phyloP scores from a whole-genome alignment of 2,329 filamentous ascomycete species.

The Massarina eburnea region DNA sequence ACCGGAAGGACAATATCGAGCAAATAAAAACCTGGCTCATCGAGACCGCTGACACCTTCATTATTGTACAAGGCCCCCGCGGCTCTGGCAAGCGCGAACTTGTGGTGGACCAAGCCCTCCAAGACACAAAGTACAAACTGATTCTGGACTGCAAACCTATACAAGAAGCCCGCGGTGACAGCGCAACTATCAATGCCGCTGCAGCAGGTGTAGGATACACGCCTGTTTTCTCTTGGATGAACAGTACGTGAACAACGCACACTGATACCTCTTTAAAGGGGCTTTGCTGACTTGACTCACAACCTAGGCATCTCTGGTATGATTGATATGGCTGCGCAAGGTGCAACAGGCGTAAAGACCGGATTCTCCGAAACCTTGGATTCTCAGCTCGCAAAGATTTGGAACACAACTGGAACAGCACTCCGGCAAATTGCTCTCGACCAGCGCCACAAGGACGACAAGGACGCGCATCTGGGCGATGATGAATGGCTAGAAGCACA shows the following conservation, averaged over 20 bases:
- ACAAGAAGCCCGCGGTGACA: slow-evolving; percentile 86
- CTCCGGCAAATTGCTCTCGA: slow-evolving; percentile 76
- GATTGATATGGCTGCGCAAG: slow-evolving; percentile 88
- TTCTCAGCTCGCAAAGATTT: slow-evolving; percentile 84
- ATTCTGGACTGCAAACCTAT: slow-evolving; percentile 92
- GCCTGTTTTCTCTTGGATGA: slow-evolving; percentile 95
- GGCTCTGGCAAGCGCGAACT: slow-evolving; percentile 90
- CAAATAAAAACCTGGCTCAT: slow-evolving; percentile 83
- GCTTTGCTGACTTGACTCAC: no score
- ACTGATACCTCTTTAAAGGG: no score
- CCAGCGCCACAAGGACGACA: slow-evolving; percentile 69
- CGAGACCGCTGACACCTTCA: slow-evolving; percentile 87
- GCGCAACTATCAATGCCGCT: slow-evolving; percentile 77
- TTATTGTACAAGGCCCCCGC: slow-evolving; percentile 87
- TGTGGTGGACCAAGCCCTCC: slow-evolving; percentile 79
- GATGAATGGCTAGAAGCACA: slow-evolving; percentile 91
- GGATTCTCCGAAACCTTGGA: slow-evolving; percentile 93
- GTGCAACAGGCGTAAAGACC: slow-evolving; percentile 90
- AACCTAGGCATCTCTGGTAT: slow-evolving; percentile 92
- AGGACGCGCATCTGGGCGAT: slow-evolving; percentile 70
- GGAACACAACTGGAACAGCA: slow-evolving; percentile 78
- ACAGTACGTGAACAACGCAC: no score
- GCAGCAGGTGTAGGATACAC: slow-evolving; percentile 85
- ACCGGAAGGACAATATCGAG: slow-evolving; percentile 78
- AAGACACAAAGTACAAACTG: slow-evolving; percentile 74